These are phyloP conservation scores for Suhomyces choctaworum DNA, from an alignment of 1,139 yeast genomes.

Conservation along the genomic window DNA sequence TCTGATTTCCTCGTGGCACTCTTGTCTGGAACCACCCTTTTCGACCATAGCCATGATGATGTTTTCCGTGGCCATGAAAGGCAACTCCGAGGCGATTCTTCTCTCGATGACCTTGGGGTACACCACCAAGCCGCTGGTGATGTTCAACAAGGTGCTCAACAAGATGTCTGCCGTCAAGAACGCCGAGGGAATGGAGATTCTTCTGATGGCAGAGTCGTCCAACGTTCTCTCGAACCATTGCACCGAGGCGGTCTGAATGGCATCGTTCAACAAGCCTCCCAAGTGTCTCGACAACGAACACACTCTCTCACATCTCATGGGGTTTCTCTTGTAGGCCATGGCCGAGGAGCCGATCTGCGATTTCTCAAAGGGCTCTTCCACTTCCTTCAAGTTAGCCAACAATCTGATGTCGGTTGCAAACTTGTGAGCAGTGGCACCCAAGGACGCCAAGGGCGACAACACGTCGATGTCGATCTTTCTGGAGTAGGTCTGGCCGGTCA, in stretches of 20 bases:
- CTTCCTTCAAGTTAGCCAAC: constrained; percentile 93
- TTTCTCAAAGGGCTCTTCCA: constrained; percentile 98
- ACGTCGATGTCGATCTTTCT: constrained; percentile 97
- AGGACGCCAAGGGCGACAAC: constrained; percentile 86
- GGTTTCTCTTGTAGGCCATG: constrained; percentile 99
- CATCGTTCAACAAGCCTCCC: constrained; percentile 88
- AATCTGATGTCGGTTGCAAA: constrained; percentile 96
- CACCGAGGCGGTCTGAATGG: constrained; percentile 94
- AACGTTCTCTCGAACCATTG: constrained; percentile 99
- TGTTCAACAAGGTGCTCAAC: constrained; percentile 84
- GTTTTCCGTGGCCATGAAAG: constrained; percentile 99
- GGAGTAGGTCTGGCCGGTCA: constrained; percentile 97
- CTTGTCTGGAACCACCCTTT: constrained; percentile 97
- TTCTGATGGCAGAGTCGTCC: constrained; percentile 97
- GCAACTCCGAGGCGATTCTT: constrained; percentile 91
- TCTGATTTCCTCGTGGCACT: constrained; percentile 96
- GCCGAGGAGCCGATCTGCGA: constrained; percentile 97
- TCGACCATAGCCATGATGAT: constrained; percentile 99
- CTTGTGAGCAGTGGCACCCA: constrained; percentile 97
- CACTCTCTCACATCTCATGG: constrained; percentile 99
- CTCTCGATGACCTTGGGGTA: constrained; percentile 98
- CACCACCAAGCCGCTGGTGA: constrained; percentile 92
- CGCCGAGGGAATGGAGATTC: constrained; percentile 95
- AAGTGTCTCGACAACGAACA: constrained; percentile 95
- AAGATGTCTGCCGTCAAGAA: constrained; percentile 94